Evolutionary conservation across 225 moss, liverwort and hornwort species (phyloP).

Genomic region (Antitrichia curtipendula): DNA sequence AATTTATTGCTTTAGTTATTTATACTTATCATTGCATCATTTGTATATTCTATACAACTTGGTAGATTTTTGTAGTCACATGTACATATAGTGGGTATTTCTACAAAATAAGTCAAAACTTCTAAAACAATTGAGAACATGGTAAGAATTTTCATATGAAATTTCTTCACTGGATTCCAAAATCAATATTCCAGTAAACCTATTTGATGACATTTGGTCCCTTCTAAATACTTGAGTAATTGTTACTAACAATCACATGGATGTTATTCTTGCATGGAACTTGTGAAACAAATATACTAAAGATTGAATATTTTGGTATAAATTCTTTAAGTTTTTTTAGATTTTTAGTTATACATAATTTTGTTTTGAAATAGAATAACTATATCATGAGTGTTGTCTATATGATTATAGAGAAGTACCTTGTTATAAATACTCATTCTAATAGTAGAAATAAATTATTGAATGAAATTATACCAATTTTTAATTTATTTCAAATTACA

Average conservation of each 20-base stretch:
- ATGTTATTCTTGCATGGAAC: neutral
- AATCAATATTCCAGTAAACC: neutral
- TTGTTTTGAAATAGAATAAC: neutral
- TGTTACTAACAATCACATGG: neutral
- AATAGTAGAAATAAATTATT: neutral
- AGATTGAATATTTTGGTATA: neutral
- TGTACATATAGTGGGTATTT: neutral
- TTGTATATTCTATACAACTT: neutral
- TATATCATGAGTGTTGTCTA: neutral
- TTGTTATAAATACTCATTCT: neutral
- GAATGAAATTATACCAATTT: too few relatives aligned
- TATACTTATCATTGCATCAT: neutral
- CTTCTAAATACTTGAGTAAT: neutral
- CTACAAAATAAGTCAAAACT: neutral
- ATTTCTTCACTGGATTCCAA: neutral
- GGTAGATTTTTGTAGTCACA: too few relatives aligned
- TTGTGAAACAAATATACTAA: too few relatives aligned
- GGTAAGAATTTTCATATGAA: neutral
- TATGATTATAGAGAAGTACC: accelerated
- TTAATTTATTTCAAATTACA: neutral
- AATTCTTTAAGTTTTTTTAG: neutral
- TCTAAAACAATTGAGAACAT: too few relatives aligned
- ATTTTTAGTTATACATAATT: neutral
- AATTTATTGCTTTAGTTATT: neutral
- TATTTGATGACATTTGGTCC: neutral